Base-by-base conservation (phyloP, 2,329 filamentous ascomycete species). In the Penicillium italicum region DNA sequence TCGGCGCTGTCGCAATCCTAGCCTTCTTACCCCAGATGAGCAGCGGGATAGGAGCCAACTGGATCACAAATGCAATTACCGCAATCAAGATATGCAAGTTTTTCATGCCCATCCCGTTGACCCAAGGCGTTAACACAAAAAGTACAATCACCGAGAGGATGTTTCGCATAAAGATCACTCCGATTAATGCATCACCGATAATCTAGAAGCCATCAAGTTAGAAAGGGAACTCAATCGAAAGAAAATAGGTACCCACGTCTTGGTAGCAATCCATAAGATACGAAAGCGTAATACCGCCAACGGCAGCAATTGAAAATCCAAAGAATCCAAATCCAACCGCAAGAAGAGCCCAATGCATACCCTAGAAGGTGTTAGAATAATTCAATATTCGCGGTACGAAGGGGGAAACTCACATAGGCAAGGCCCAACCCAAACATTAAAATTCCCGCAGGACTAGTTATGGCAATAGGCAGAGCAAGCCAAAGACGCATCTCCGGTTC, bases 401-500 rank as follows among this genome's bases (percentile, higher is more conserved):
- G n/a, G n/a, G n/a, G n/a, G n/a, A n/a, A n/a, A n/a, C n/a, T 49
- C 50, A 64, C 62, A 53, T 74, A 63, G 26, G 65, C 62, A 42
- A 73, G 55, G 0, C 66, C 69, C 28, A 72, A 49, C 0, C 75
- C 77, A 57, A 74, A 79, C 65, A 75, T 64, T 41, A 78, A 65
- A 45, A 77, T 50, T 34, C 74, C 64, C 34, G 69, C 56, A 43
- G 74, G 63, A 31, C 61, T 62, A 38, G 74, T 54, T 55, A 71
- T 63, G 34, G 76, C 60, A 31, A 51, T 16, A n/a, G 61, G 57
- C 7, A 62, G 37, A 11, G 60, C 58, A 28, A 66, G 56, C 71
- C 71, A 76, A 8, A 79, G 66, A 11, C 76, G 69, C 66, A 75
- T 76, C 53, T 79, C 77, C 0, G 77, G 77, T 34, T 79, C 76